phyloP scores from a whole-genome alignment of 1,284 basidiomycete species.

The Melampsora americana region DNA sequence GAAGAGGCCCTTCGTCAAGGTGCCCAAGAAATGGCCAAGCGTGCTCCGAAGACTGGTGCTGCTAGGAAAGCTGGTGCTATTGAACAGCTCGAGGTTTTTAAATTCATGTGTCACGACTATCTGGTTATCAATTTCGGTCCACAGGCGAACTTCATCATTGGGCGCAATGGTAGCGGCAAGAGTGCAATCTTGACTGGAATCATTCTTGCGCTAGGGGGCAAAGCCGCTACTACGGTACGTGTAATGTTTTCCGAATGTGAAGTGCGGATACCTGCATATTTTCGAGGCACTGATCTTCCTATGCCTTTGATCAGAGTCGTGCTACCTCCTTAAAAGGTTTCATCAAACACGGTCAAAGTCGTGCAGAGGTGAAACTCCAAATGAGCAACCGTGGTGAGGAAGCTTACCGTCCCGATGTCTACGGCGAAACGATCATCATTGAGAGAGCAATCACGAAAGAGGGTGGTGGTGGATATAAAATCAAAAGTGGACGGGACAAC shows the following conservation, averaged over 20 bases:
- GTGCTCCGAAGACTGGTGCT: not conserved
- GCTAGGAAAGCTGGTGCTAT: conserved; percentile 49
- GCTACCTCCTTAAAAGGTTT: conserved; percentile 82
- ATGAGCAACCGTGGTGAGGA: conserved; percentile 85
- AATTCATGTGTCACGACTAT: conserved; percentile 55
- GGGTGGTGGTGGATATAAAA: conserved; percentile 71
- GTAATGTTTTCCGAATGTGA: not conserved
- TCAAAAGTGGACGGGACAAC: conserved; percentile 65
- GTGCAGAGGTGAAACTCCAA: conserved; percentile 71
- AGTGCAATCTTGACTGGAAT: conserved; percentile 91
- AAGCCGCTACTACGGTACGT: conserved; percentile 74
- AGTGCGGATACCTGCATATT: not conserved
- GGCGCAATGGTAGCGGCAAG: conserved; percentile 73
- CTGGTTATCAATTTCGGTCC: conserved; percentile 51
- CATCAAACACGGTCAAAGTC: conserved; percentile 73
- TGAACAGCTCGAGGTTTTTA: conserved; percentile 52
- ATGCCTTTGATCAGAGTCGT: conserved; percentile 55
- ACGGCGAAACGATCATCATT: conserved; percentile 78
- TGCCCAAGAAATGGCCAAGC: conserved; percentile 11
- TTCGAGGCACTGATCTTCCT: not conserved
- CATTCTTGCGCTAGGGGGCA: conserved; percentile 88
- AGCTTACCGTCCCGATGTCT: conserved; percentile 76
- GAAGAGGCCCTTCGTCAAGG: not conserved
- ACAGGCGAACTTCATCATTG: conserved; percentile 95
- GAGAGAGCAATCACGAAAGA: conserved; percentile 75